Evolutionary conservation across 2,329 filamentous ascomycete genomes (phyloP), one percentile per base, ranked within the genome.

Genomic region (Aspergillus fijiensis): DNA sequence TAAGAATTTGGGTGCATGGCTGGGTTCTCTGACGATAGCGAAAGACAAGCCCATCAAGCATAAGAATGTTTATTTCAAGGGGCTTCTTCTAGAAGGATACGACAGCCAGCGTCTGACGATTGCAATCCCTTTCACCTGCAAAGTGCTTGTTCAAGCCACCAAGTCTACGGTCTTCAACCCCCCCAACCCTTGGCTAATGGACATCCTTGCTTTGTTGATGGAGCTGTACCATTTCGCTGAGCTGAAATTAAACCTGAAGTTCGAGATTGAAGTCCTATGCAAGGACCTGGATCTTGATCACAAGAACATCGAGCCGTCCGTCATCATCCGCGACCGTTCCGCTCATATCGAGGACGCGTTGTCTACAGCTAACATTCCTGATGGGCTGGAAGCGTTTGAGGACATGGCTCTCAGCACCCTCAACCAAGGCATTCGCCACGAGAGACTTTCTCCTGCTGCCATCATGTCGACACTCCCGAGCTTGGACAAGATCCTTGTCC

Each of bases 101-200:
- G 92, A 98, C 69, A 95, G 91, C 2, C 92, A 98, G 75, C 87
- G 95, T 52, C 83, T 99, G 31, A 85, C 96, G 45, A 87, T 98
- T 45, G 94, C 95, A 51, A 96, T 99, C 61, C 95, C 95, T 0
- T 99, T 99, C 74, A 95, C 96, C 56, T 99, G 95, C 85, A 98
- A 97, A 77, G 92, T 97, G 5, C 81, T 99, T 23, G 85, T 89
- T 23, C 92, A 97, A 73, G 93, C 92, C 21, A 87, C 87, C 42
- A 85, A 87, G 54, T 98, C 95, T 0, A 90, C 89, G 12, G 89
- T 98, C 10, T 99, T 99, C 79, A 89, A 88, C 59, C 93, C 94
- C 11, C 95, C 95, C 1, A 99, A 99, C 69, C 95, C 95, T 1
- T 99, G 95, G 95, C 77, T 97, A 49, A 96, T 97, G 90, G 95